Conservation (phyloP, 768 basidiomycete species). For the Cyathus striatus region DNA sequence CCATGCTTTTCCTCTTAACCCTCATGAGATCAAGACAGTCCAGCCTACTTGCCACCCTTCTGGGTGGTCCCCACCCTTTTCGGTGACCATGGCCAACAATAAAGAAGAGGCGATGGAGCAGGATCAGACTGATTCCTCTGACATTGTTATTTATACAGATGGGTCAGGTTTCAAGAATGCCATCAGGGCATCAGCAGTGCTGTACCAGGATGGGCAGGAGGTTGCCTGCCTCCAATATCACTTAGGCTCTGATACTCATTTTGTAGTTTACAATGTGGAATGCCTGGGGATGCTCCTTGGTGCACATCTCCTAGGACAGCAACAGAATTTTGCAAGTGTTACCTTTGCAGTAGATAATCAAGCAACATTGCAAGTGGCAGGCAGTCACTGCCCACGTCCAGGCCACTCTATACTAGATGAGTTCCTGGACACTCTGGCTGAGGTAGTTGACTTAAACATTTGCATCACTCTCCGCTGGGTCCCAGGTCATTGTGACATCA, state of each 20-base stretch:
- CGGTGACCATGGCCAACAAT: conserved; percentile 2
- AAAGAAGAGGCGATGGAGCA: conserved; percentile 7
- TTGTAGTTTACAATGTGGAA: conserved; percentile 8
- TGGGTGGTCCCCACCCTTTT: background rate
- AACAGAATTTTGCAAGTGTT: background rate
- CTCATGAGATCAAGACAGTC: conserved; percentile 4
- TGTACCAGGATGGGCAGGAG: background rate
- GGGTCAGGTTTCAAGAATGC: conserved; percentile 10
- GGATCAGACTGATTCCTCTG: conserved; percentile 5
- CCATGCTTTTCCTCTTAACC: conserved; percentile 1
- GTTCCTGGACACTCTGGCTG: no score
- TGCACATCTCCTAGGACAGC: background rate
- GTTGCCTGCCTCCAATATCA: background rate
- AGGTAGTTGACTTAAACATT: no score
- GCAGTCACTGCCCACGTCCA: background rate
- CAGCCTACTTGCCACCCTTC: background rate
- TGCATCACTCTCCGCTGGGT: no score
- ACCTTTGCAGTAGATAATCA: background rate
- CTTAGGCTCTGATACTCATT: conserved; percentile 3
- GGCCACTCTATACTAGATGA: background rate
- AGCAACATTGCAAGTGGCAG: background rate
- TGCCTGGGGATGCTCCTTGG: conserved; percentile 1
- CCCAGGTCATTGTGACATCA: no score
- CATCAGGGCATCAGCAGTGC: conserved; percentile 10
- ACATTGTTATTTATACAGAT: conserved; percentile 10